Evolutionary conservation across 2,329 filamentous ascomycete genomes (phyloP).

Genomic region (Aspergillus ruber): DNA sequence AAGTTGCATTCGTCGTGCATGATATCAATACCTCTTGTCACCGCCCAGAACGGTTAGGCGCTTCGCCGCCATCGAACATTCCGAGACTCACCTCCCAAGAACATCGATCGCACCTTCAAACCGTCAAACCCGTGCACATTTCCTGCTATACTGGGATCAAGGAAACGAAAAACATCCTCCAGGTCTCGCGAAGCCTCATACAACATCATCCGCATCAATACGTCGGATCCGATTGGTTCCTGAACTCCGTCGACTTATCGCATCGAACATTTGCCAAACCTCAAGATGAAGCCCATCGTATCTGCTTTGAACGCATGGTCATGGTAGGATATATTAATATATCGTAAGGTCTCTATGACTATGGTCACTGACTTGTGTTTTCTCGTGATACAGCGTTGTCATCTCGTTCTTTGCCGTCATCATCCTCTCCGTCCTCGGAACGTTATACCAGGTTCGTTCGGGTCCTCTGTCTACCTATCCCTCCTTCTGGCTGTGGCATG

Average conservation of each 20-base stretch:
- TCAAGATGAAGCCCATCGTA: constrained; percentile 88
- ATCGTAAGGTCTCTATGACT: not conserved
- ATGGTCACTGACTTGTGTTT: not conserved
- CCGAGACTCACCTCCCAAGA: not conserved
- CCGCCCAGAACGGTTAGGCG: constrained; percentile 19
- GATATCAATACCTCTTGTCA: not conserved
- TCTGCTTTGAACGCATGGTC: constrained; percentile 89
- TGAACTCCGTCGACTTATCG: not conserved
- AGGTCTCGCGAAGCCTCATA: not conserved
- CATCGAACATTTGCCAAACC: constrained; percentile 5
- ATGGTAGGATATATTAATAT: constrained; percentile 56
- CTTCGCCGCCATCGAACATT: constrained; percentile 2
- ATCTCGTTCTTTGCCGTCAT: constrained; percentile 60
- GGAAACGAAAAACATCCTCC: not conserved
- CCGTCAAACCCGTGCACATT: constrained; percentile 11
- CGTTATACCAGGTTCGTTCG: constrained; percentile 61
- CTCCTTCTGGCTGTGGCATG: not conserved
- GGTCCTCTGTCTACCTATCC: constrained; percentile 2
- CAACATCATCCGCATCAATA: not conserved
- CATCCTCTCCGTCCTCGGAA: constrained; percentile 59
- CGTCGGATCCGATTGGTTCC: not conserved
- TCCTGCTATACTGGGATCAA: not conserved
- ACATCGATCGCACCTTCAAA: not conserved
- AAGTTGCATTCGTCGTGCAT: not conserved
- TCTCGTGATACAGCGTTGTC: constrained; percentile 54